Evolutionary conservation across 2,329 filamentous ascomycete genomes (phyloP).

Genomic region (Parastagonospora nodorum): DNA sequence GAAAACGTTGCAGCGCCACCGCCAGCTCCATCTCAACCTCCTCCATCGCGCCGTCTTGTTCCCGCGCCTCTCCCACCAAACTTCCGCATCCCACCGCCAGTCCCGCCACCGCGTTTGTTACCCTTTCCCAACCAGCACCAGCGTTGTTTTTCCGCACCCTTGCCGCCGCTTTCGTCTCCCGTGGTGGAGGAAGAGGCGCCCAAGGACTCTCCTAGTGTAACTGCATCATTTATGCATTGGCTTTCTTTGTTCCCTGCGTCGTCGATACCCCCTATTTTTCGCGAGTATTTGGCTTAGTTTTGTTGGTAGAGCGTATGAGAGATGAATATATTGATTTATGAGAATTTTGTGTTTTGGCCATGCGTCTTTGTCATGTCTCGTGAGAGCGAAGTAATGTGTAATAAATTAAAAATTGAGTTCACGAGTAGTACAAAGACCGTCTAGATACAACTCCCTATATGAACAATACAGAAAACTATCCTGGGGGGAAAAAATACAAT

Average conservation of each 20-base stretch:
- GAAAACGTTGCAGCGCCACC: neutral
- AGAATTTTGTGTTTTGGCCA: too few species aligned
- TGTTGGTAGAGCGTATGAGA: too few species aligned
- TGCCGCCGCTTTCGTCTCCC: neutral
- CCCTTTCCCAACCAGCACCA: constrained; percentile 1
- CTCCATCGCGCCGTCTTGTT: neutral
- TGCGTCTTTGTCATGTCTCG: too few species aligned
- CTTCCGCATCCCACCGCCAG: neutral
- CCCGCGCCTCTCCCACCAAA: constrained; percentile 4
- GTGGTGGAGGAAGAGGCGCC: neutral
- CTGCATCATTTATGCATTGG: constrained; percentile 14
- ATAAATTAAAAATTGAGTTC: too few species aligned
- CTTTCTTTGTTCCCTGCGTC: constrained; percentile 15
- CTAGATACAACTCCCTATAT: too few species aligned
- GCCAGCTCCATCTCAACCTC: neutral
- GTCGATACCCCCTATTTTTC: constrained; percentile 18
- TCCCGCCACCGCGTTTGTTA: neutral
- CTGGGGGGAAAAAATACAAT: too few species aligned
- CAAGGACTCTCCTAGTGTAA: neutral
- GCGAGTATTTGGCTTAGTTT: constrained; percentile 4
- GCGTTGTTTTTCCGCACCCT: constrained; percentile 6
- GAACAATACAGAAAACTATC: too few species aligned
- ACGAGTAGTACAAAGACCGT: too few species aligned
- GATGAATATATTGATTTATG: too few species aligned
- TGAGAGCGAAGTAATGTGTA: too few species aligned